phyloP scores from a whole-genome alignment of 1,284 basidiomycete genomes.

The Malassezia furfur region DNA sequence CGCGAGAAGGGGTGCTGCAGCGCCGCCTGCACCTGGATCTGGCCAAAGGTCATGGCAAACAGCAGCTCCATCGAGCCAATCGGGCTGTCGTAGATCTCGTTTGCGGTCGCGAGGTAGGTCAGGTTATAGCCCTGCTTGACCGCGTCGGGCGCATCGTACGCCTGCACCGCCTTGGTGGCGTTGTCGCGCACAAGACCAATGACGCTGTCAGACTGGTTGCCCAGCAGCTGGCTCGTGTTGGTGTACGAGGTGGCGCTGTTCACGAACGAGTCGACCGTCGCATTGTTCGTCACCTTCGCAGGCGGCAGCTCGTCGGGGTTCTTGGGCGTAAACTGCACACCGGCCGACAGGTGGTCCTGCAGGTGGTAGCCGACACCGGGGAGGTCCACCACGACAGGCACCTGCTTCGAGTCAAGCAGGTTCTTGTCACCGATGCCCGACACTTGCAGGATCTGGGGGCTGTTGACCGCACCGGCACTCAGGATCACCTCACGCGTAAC shows the following conservation, averaged over 20 bases:
- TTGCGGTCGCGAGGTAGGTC: conserved; percentile 55
- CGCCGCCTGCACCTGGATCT: conserved; percentile 56
- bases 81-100: conserved; percentile 49
- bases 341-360: conserved; percentile 56
- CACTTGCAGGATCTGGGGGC: conserved; percentile 59
- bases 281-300: conserved; percentile 29
- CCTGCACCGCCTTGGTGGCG: conserved; percentile 48
- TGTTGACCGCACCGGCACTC: conserved; percentile 24
- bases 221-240: conserved; percentile 54
- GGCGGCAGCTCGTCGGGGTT: conserved; percentile 50
- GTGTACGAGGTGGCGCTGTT: conserved; percentile 63
- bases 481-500: conserved; percentile 59
- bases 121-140: conserved; percentile 60
- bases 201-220: conserved; percentile 29
- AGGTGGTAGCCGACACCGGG: conserved; percentile 68
- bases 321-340: conserved; percentile 53
- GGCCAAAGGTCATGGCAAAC: conserved; percentile 24
- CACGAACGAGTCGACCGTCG: conserved; percentile 57
- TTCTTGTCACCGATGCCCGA: conserved; percentile 60
- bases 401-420: conserved; percentile 54
- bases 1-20: conserved; percentile 59
- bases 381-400: conserved; percentile 52
- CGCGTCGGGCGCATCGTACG: conserved; percentile 53
- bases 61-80: conserved; percentile 35
- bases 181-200: conserved; percentile 38